A percentile compares a stretch with the other conserved stretches of the same genome.
Conservation (phyloP, 768 basidiomycete species). For the Boletus subparvulus region DNA sequence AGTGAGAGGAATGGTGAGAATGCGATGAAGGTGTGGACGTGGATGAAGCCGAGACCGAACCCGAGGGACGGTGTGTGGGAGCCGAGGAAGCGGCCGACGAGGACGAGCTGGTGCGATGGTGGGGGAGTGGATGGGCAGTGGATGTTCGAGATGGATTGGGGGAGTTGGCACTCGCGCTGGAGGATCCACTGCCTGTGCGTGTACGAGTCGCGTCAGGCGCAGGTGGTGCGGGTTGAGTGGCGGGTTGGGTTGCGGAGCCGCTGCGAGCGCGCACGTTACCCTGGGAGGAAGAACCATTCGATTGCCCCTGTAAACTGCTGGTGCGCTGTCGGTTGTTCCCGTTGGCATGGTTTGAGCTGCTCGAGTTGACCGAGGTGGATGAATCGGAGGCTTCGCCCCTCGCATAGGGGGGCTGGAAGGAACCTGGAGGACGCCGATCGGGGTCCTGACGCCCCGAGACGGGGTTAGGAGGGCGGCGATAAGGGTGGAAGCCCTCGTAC, state of each 20-base stretch:
- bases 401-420: constrained; percentile 75
- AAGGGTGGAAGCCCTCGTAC: constrained; percentile 73
- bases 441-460: constrained; percentile 31
- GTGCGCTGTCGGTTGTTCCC: constrained; percentile 56
- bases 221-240: constrained; percentile 26
- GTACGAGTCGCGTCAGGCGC: constrained; percentile 25
- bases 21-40: constrained; percentile 30
- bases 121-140: constrained; percentile 29
- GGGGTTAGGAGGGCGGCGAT: constrained; percentile 59
- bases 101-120: constrained; percentile 33
- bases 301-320: constrained; percentile 72
- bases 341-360: constrained; percentile 34
- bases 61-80: constrained; percentile 26
- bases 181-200: constrained; percentile 34
- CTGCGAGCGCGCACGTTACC: constrained; percentile 40
- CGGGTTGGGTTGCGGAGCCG: constrained; percentile 32
- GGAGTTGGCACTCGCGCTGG: constrained; percentile 14
- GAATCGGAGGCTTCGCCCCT: constrained; percentile 80
- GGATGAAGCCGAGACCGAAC: constrained; percentile 29
- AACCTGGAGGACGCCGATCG: constrained; percentile 51
- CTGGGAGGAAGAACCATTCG: constrained; percentile 34
- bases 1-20: constrained; percentile 26
- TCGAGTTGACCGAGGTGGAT: constrained; percentile 74
- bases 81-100: constrained; percentile 25
- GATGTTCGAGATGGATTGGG: constrained; percentile 14